Evolutionary conservation across 805 yeast genomes (phyloP), one percentile per base, ranked within the genome.

Genomic region (Nakazawaea ishiwadae): DNA sequence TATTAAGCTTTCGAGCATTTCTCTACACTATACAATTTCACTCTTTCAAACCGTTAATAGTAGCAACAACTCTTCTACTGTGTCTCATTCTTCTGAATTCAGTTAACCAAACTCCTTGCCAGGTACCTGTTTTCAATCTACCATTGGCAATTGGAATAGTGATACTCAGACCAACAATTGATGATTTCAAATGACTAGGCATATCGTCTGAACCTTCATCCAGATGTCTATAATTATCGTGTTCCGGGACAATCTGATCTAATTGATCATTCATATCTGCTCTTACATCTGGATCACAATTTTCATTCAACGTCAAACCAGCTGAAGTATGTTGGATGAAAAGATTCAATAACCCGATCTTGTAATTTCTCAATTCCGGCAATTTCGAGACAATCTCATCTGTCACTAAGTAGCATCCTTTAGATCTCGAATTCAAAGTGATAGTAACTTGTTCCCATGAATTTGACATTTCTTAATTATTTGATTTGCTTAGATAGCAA

Each of bases 161-260:
- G 20, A 85, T 62, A 3, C 77, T 68, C 6, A 77, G 81, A 15
- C 95, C 93, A 8, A 81, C 71, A 36, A 71, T 45, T 2, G 76
- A 61, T 15, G 84, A 69, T 54, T 84, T 80, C 39, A 80, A 79
- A 58, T 85, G 95, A 0, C 90, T 84, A 2, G 91, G 86, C 89
- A 84, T 81, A 56, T 85, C 95, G 55, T 86, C 95, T 3, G 84
- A 71, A 1, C 87, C 95, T 59, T 85, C 95, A 41, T 82, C 91
- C 11, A 72, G 75, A 56, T 81, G 90, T 35, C 71, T 52, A 50
- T 81, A 82, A 40, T 66, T 65, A 5, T 68, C 73, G 44, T 71
- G 72, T 52, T 84, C 91, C 0, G 95, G 95, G 3, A 76, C 85
- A 44, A 84, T 64, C 39, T 75, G 63, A 51, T 79, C 82, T 49